Percentiles rank a stretch among this genome's conserved stretches.
Evolutionary conservation across 805 yeast genomes (phyloP).

Genomic region (Millerago galiae): DNA sequence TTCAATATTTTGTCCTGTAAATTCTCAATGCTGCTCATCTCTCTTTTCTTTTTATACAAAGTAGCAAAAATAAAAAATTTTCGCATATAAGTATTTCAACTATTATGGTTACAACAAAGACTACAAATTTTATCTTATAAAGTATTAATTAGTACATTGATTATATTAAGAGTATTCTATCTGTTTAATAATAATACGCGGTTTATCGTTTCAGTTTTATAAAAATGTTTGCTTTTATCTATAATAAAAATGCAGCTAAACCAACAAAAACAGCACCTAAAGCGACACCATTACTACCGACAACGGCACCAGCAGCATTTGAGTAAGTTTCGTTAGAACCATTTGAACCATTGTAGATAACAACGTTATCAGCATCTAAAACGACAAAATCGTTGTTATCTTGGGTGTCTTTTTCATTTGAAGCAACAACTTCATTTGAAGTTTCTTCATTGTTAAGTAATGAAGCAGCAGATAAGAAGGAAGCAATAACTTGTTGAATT

Average conservation of each 20-base stretch:
- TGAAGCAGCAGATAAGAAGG: constrained; percentile 22
- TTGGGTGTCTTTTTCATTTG: background rate
- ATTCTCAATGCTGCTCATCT: background rate
- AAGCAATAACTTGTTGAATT: constrained; percentile 26
- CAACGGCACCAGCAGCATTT: constrained; percentile 20
- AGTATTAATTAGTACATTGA: no score
- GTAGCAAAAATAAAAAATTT: no score
- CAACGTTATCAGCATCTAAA: constrained; percentile 6
- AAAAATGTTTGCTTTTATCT: background rate
- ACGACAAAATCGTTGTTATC: constrained; percentile 1
- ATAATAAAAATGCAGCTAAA: constrained; percentile 22
- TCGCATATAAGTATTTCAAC: no score
- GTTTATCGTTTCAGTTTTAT: no score
- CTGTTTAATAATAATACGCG: no score
- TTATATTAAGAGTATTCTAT: no score
- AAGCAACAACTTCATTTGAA: background rate
- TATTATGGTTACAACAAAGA: no score
- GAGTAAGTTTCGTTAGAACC: constrained; percentile 22
- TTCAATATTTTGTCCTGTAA: constrained; percentile 4
- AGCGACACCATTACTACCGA: constrained; percentile 15
- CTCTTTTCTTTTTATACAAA: background rate
- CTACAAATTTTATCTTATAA: no score
- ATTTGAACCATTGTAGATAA: constrained; percentile 17
- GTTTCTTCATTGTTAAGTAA: constrained; percentile 9
- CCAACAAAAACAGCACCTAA: constrained; percentile 21